Evolutionary conservation across 129 eudicot genomes (phyloP).

Genomic region (Apium graveolens): DNA sequence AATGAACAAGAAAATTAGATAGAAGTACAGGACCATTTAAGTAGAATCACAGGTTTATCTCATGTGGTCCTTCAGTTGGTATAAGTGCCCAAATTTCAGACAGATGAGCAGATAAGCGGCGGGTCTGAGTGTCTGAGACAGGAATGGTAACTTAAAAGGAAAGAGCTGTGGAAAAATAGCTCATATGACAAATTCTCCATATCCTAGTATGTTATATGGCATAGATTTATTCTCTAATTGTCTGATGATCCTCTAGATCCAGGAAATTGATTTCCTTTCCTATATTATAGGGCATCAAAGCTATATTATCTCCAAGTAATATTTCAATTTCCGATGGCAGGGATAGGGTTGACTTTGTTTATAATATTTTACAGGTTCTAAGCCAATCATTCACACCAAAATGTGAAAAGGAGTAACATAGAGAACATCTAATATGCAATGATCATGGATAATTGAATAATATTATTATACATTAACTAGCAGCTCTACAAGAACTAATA

Average conservation of each 20-base stretch:
- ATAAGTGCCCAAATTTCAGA: background rate
- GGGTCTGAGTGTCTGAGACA: background rate
- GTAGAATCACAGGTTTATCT: background rate
- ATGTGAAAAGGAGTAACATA: background rate
- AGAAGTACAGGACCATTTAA: too few species aligned
- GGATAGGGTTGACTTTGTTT: background rate
- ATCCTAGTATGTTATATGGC: background rate
- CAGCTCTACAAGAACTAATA: background rate
- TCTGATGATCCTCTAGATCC: background rate
- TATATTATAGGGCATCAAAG: background rate
- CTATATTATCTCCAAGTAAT: background rate
- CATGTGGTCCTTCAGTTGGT: background rate
- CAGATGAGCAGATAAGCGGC: too few species aligned
- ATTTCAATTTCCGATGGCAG: background rate
- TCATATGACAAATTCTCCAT: background rate
- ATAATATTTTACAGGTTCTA: background rate
- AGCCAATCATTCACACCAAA: background rate
- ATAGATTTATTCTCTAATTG: background rate
- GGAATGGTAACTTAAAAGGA: background rate
- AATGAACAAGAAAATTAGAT: background rate
- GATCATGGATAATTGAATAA: background rate
- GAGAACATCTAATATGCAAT: background rate
- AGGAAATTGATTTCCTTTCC: background rate
- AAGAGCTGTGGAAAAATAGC: background rate
- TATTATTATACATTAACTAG: background rate